Percentiles rank a stretch among this genome's conserved stretches.
These are phyloP conservation scores for Trichoderma pleuroti DNA, from an alignment of 2,329 filamentous ascomycete genomes.

Conservation along the genomic window DNA sequence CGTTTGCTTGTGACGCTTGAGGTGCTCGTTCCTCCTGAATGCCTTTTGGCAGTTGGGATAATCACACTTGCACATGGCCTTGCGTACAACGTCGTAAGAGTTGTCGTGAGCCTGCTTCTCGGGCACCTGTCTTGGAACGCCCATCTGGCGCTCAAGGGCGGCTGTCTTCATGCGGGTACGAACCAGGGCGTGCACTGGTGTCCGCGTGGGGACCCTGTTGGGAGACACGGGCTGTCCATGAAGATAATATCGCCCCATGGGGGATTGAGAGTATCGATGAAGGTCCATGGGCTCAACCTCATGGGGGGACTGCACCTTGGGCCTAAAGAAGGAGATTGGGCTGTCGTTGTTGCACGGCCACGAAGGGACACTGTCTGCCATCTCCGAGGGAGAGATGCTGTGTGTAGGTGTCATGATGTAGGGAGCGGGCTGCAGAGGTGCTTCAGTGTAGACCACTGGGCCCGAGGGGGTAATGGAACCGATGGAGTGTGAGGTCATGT, in stretches of 20 bases:
- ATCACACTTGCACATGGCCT: constrained; percentile 44
- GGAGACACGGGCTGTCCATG: constrained; percentile 33
- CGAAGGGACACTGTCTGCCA: constrained; percentile 36
- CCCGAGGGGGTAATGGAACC: constrained; percentile 38
- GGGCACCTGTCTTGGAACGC: constrained; percentile 30
- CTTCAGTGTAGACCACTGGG: constrained; percentile 35
- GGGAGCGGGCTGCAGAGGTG: constrained; percentile 31
- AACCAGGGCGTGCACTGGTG: constrained; percentile 40
- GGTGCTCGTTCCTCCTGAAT: constrained; percentile 52
- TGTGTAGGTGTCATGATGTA: constrained; percentile 42
- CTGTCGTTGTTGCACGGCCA: constrained; percentile 42
- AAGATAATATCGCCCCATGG: constrained; percentile 31
- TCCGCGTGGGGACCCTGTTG: constrained; percentile 34
- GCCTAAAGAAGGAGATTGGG: constrained; percentile 40
- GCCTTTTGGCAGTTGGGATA: constrained; percentile 46
- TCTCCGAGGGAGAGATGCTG: constrained; percentile 39
- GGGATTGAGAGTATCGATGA: constrained; percentile 37
- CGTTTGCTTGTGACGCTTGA: constrained; percentile 54
- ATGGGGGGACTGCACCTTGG: constrained; percentile 29
- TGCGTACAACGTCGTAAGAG: constrained; percentile 36
- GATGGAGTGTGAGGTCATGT: constrained; percentile 33
- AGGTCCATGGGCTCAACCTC: constrained; percentile 34
- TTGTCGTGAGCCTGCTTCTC: constrained; percentile 30
- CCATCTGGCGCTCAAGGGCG: constrained; percentile 43
- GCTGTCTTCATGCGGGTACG: constrained; percentile 43